These are phyloP conservation scores for Sclerotinia sclerotiorum DNA, from an alignment of 2,329 filamentous ascomycete genomes.

Conservation along the genomic window DNA sequence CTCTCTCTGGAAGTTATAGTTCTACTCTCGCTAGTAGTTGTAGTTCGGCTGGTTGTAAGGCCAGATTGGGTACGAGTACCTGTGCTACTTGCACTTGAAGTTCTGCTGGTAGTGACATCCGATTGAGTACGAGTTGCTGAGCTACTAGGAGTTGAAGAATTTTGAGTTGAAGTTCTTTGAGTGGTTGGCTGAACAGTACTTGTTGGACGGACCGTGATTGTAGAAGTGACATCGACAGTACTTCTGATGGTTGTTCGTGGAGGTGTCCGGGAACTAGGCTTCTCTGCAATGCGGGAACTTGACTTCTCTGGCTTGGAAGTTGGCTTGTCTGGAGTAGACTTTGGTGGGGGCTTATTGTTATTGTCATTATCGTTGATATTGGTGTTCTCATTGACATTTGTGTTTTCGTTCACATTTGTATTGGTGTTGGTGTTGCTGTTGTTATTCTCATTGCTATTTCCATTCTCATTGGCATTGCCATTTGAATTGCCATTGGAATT, in stretches of 20 bases:
- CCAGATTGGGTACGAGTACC: neutral
- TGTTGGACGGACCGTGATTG: neutral
- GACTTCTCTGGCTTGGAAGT: no score
- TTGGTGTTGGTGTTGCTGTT: constrained; percentile 7
- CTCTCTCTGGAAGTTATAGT: neutral
- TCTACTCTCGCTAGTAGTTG: no score
- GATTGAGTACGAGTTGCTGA: neutral
- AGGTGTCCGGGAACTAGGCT: neutral
- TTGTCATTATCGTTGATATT: neutral
- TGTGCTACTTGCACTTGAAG: neutral
- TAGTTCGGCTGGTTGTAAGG: neutral
- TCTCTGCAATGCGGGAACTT: no score
- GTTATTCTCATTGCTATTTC: neutral
- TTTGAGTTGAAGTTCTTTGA: neutral
- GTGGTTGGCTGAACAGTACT: neutral
- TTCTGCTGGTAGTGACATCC: neutral
- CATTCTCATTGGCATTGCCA: neutral
- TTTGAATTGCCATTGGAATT: neutral
- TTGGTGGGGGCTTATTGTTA: neutral
- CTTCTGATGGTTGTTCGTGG: neutral
- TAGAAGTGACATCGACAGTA: neutral
- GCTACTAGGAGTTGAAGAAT: neutral
- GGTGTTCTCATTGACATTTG: neutral
- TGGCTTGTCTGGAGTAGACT: neutral
- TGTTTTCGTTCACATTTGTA: constrained; percentile 12